Conservation (phyloP, 768 basidiomycete genomes). For the Crepidotus variabilis region DNA sequence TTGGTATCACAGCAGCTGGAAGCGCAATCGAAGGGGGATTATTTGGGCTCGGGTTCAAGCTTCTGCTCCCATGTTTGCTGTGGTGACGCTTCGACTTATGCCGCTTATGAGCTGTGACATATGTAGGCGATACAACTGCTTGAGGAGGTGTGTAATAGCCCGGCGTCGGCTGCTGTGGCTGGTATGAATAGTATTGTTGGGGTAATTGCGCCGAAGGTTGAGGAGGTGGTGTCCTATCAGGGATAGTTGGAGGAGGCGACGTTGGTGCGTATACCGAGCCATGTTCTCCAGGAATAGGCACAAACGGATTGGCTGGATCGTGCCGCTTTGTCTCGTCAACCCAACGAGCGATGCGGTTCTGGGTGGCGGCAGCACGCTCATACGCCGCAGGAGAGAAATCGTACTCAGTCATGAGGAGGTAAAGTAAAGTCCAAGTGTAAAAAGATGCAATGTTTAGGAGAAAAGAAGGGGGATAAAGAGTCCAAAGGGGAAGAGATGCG, state of each 20-base stretch:
- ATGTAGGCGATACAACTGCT: slow-evolving; percentile 12
- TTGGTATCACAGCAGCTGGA: not conserved
- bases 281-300: slow-evolving; percentile 13
- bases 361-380: slow-evolving; percentile 13
- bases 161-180: slow-evolving; percentile 5
- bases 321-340: slow-evolving; percentile 10
- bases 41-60: slow-evolving; percentile 9
- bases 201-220: not conserved
- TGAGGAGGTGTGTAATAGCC: slow-evolving; percentile 11
- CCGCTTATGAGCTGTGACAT: slow-evolving; percentile 2
- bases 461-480: not conserved
- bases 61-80: slow-evolving; percentile 9
- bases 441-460: not conserved
- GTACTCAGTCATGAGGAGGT: slow-evolving; percentile 17
- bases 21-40: slow-evolving; percentile 2
- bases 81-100: slow-evolving; percentile 5
- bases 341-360: slow-evolving; percentile 14
- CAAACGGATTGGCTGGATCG: slow-evolving; percentile 13
- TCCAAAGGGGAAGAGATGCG: not conserved
- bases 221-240: not conserved
- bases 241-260: slow-evolving; percentile 1
- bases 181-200: slow-evolving; percentile 1
- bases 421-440: not conserved
- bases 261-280: slow-evolving; percentile 3
- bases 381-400: slow-evolving; percentile 17